Percentiles rank a stretch among this genome's conserved stretches.
Evolutionary conservation across 2,329 filamentous ascomycete genomes (phyloP).

Genomic region (Alternaria sp.): DNA sequence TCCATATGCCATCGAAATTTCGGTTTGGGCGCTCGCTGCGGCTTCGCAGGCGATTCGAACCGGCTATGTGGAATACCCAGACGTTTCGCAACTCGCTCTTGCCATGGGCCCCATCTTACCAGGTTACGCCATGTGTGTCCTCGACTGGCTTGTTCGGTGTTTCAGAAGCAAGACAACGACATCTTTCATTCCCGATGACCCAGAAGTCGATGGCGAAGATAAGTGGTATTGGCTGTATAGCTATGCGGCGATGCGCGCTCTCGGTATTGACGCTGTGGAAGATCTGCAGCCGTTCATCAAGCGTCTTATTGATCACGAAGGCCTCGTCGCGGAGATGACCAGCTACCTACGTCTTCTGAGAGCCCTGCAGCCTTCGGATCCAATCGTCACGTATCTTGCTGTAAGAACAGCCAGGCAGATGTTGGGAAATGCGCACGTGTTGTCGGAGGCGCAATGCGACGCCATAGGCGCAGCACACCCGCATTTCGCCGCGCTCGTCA

Average conservation of each 20-base stretch:
- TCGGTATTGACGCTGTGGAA: constrained; percentile 9
- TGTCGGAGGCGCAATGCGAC: neutral
- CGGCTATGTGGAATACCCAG: neutral
- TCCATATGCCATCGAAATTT: constrained; percentile 9
- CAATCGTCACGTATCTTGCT: neutral
- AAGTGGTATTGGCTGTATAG: constrained; percentile 15
- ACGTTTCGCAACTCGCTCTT: neutral
- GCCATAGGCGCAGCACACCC: neutral
- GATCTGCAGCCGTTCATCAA: constrained; percentile 2
- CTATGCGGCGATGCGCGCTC: constrained; percentile 8
- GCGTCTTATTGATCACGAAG: neutral
- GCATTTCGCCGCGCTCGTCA: neutral
- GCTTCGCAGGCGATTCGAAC: constrained; percentile 2
- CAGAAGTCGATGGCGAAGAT: constrained; percentile 6
- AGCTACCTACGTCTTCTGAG: neutral
- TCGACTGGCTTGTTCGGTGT: constrained; percentile 8
- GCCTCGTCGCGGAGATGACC: neutral
- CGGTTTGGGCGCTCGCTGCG: neutral
- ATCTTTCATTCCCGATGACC: constrained; percentile 1
- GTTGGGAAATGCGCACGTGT: neutral
- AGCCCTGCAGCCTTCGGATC: neutral
- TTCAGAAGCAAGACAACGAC: neutral
- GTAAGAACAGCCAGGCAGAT: neutral
- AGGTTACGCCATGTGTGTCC: constrained; percentile 9
- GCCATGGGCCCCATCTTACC: constrained; percentile 6